Evolutionary conservation across 805 yeast genomes (phyloP).

Genomic region (Nakazawaea pomicola): DNA sequence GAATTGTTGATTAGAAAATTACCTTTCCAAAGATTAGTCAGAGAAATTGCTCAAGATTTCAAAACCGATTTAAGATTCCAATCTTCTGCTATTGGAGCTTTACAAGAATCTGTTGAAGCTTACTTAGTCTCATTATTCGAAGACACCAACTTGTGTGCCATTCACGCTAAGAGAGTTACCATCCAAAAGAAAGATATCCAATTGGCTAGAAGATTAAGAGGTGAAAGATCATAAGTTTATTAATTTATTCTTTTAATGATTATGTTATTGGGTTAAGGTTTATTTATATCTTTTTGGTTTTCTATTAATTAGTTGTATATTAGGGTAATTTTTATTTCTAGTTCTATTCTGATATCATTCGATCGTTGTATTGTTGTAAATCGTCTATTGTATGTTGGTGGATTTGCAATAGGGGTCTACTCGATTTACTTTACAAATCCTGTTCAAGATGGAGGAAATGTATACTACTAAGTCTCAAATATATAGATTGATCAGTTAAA

Average conservation of each 20-base stretch:
- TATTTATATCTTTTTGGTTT: conserved; percentile 1
- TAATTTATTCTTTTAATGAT: conserved; percentile 7
- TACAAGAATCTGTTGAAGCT: conserved; percentile 98
- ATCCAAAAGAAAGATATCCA: conserved; percentile 98
- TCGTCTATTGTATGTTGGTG: not conserved
- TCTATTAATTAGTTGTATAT: conserved; percentile 4
- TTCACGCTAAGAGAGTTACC: conserved; percentile 98
- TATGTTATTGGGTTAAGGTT: not conserved
- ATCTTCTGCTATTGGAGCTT: conserved; percentile 94
- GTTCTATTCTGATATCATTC: not conserved
- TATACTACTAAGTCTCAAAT: too few relatives aligned
- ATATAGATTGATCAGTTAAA: too few relatives aligned
- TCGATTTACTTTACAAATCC: too few relatives aligned
- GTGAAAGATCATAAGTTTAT: conserved; percentile 72
- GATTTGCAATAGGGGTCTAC: too few relatives aligned
- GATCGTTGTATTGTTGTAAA: not conserved
- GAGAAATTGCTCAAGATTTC: conserved; percentile 94
- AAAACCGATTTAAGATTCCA: conserved; percentile 94
- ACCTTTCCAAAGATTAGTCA: conserved; percentile 95
- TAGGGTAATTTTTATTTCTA: not conserved
- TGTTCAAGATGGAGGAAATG: too few relatives aligned
- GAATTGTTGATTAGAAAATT: conserved; percentile 92
- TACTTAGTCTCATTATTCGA: conserved; percentile 93
- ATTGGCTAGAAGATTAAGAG: conserved; percentile 96
- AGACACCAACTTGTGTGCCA: conserved; percentile 97